These are phyloP conservation scores for Sextonia rubra DNA, from an alignment of 164 flowering plant species.

Conservation along the genomic window DNA sequence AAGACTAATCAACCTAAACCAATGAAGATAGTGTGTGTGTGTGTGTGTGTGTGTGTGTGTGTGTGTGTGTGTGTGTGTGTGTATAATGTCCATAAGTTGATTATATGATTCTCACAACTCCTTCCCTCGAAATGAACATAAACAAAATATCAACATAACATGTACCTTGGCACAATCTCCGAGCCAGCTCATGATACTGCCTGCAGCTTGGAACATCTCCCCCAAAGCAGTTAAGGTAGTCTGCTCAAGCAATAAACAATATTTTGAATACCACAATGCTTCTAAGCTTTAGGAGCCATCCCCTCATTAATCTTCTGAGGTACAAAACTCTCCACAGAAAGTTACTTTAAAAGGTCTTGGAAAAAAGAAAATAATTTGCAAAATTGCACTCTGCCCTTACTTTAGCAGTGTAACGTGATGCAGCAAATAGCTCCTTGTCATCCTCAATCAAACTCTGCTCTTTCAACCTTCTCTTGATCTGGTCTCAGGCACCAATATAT, in stretches of 20 bases:
- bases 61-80: no score
- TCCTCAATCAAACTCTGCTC: conserved; percentile 65
- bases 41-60: no score
- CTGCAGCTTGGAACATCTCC: conserved; percentile 97
- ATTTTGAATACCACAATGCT: not conserved
- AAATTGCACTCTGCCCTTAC: conserved; percentile 35
- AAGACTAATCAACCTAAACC: no score
- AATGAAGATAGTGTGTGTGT: no score
- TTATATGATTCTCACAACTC: not conserved
- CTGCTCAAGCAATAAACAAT: conserved; percentile 36
- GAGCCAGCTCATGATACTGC: conserved; percentile 94
- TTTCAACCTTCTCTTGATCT: conserved; percentile 76
- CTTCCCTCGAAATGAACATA: not conserved
- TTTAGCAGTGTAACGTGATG: conserved; percentile 90
- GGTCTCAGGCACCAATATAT: conserved; percentile 97
- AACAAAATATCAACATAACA: not conserved
- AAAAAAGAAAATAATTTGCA: not conserved
- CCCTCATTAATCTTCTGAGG: not conserved
- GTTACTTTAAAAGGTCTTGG: not conserved
- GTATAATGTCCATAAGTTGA: not conserved
- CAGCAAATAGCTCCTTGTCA: conserved; percentile 52
- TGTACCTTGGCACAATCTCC: conserved; percentile 54
- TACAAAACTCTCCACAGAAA: not conserved
- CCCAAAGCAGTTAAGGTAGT: conserved; percentile 82
- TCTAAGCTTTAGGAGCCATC: not conserved